A percentile compares a stretch with the other conserved stretches of the same genome.
Evolutionary conservation across 257 asterid genomes (phyloP).

Genomic region (Primulina huaijiensis): DNA sequence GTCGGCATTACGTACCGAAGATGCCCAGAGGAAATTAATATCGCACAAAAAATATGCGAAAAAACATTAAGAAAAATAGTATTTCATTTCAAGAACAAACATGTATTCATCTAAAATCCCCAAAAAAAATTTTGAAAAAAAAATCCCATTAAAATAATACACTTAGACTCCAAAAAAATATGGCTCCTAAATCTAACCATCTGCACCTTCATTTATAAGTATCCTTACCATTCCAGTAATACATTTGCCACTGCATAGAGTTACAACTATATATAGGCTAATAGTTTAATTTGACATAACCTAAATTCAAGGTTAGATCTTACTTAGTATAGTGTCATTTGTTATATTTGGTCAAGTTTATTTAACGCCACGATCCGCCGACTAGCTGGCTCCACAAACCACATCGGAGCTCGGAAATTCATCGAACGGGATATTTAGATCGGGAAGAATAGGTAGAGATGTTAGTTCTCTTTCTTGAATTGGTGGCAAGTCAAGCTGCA

Average conservation of each 20-base stretch:
- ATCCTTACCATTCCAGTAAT: slow-evolving; percentile 21
- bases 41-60: too few relatives aligned
- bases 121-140: too few relatives aligned
- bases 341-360: slow-evolving; percentile 7
- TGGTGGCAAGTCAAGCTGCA: slow-evolving; percentile 40
- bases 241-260: slow-evolving; percentile 17
- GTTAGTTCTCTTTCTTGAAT: slow-evolving; percentile 18
- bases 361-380: slow-evolving; percentile 3
- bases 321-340: slow-evolving; percentile 22
- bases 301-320: slow-evolving; percentile 33
- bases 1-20: too few relatives aligned
- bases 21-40: too few relatives aligned
- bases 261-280: not conserved
- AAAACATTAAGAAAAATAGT: too few relatives aligned
- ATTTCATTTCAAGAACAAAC: too few relatives aligned
- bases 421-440: slow-evolving; percentile 43
- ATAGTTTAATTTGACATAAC: slow-evolving; percentile 14
- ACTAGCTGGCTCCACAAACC: slow-evolving; percentile 30
- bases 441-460: slow-evolving; percentile 32
- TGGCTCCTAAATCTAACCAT: slow-evolving; percentile 28
- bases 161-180: slow-evolving; percentile 24
- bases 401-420: slow-evolving; percentile 25
- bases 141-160: slow-evolving; percentile 20
- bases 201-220: not conserved
- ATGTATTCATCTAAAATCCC: too few relatives aligned